Evolutionary conservation across 1,284 basidiomycete genomes (phyloP), one percentile per base, ranked within the genome.

Genomic region (Fomitopsis palustris): DNA sequence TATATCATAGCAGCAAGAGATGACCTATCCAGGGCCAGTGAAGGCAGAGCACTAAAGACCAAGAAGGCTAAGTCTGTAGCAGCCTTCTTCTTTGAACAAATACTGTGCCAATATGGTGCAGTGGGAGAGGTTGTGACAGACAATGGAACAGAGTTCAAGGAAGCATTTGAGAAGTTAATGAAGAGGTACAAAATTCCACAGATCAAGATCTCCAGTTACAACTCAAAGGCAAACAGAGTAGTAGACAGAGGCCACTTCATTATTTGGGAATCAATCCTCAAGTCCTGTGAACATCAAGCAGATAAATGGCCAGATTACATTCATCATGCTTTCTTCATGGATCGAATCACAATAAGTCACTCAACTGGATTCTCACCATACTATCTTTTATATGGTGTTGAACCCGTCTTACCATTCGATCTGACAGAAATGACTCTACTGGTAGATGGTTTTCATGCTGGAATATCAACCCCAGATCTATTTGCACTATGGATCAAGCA

Each of bases 121-220:
- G n/a, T n/a, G n/a, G n/a, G n/a, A n/a, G n/a, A n/a, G n/a, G n/a
- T n/a, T n/a, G 63, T 67, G 1, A 64, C 68, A 3, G 68, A 72
- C 52, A 70, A 70, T n/a, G n/a, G n/a, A n/a, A n/a, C n/a, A n/a
- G n/a, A n/a, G n/a, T n/a, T n/a, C n/a, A n/a, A n/a, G n/a, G n/a
- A n/a, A n/a, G n/a, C n/a, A n/a, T n/a, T n/a, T n/a, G n/a, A n/a
- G n/a, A n/a, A n/a, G n/a, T n/a, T n/a, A n/a, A n/a, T 62, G n/a
- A n/a, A n/a, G n/a, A n/a, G n/a, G n/a, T n/a, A n/a, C n/a, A n/a
- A n/a, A n/a, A 73, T 81, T 9, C 47, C 59, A 0, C 73, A 78
- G 33, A 79, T 82, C 35, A 38, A 66, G 0, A 79, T 82, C 8
- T 76, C 72, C 0, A 68, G 68, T 0, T 82, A 82, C 58, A 82